A percentile compares a stretch with the other conserved stretches of the same genome.
These are phyloP conservation scores for Sequoiadendron giganteum DNA, from an alignment of 75 land plant genomes.

Conservation along the genomic window DNA sequence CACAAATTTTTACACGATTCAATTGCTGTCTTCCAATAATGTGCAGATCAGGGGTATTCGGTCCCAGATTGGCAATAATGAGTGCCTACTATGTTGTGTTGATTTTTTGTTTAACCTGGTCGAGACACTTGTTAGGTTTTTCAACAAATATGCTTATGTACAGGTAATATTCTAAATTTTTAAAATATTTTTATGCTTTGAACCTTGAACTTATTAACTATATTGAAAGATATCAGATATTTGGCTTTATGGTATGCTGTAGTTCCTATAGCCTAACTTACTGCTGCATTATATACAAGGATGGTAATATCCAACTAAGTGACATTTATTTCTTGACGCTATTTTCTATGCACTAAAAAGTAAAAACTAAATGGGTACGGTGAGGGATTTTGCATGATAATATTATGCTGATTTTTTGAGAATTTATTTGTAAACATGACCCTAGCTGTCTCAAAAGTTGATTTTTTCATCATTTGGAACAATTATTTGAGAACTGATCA, in stretches of 20 bases:
- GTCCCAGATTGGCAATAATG: constrained; percentile 83
- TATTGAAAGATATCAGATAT: neutral
- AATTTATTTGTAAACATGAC: neutral
- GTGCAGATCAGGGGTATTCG: constrained; percentile 84
- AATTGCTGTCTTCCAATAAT: neutral
- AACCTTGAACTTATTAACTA: neutral
- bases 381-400: neutral
- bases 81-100: constrained; percentile 86
- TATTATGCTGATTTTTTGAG: neutral
- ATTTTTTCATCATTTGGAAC: neutral
- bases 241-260: neutral
- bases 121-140: constrained; percentile 85
- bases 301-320: neutral
- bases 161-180: constrained; percentile 38
- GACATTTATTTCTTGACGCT: neutral
- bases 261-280: neutral
- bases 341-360: neutral
- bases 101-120: constrained; percentile 84
- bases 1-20: neutral
- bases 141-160: constrained; percentile 95
- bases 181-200: neutral
- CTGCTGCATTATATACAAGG: neutral
- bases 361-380: neutral
- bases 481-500: neutral
- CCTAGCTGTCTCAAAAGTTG: neutral